A percentile compares a stretch with the other conserved stretches of the same genome.
These are phyloP conservation scores for Pseudozyma hubeiensis DNA, from an alignment of 1,284 basidiomycete species.

Conservation along the genomic window DNA sequence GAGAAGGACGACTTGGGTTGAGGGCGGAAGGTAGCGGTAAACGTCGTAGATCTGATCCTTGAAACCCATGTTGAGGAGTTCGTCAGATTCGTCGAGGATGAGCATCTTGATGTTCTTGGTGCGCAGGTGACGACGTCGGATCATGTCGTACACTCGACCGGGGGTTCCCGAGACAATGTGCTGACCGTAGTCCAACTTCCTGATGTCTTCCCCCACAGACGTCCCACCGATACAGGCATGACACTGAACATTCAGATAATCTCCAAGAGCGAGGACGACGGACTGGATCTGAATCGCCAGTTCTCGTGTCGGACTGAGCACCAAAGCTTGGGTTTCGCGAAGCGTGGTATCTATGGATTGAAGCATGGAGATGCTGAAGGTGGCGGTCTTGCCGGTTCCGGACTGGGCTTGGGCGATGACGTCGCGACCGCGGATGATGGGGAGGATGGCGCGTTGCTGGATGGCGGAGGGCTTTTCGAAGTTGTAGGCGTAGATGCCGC, in stretches of 20 bases:
- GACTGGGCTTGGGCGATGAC: slow-evolving; percentile 99
- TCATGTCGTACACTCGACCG: slow-evolving; percentile 99
- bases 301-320: slow-evolving; percentile 79
- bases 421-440: slow-evolving; percentile 77
- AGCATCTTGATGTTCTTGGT: slow-evolving; percentile 99
- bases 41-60: slow-evolving; percentile 99
- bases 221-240: slow-evolving; percentile 99
- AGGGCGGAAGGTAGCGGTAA: slow-evolving; percentile 96
- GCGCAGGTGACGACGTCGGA: slow-evolving; percentile 88
- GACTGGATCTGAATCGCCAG: slow-evolving; percentile 89
- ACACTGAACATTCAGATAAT: slow-evolving; percentile 99
- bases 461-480: slow-evolving; percentile 66
- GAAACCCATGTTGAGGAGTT: slow-evolving; percentile 97
- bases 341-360: slow-evolving; percentile 92
- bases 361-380: slow-evolving; percentile 75
- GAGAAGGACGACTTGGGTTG: slow-evolving; percentile 95
- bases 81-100: slow-evolving; percentile 97
- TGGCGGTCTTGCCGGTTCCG: slow-evolving; percentile 99
- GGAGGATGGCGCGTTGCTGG: slow-evolving; percentile 62
- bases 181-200: slow-evolving; percentile 97
- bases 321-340: slow-evolving; percentile 94
- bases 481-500: slow-evolving; percentile 97
- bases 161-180: slow-evolving; percentile 98
- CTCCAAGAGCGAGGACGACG: slow-evolving; percentile 95
- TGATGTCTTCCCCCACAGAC: slow-evolving; percentile 96